Conservation (phyloP, 164 flowering plant species). For the Santalum album region DNA sequence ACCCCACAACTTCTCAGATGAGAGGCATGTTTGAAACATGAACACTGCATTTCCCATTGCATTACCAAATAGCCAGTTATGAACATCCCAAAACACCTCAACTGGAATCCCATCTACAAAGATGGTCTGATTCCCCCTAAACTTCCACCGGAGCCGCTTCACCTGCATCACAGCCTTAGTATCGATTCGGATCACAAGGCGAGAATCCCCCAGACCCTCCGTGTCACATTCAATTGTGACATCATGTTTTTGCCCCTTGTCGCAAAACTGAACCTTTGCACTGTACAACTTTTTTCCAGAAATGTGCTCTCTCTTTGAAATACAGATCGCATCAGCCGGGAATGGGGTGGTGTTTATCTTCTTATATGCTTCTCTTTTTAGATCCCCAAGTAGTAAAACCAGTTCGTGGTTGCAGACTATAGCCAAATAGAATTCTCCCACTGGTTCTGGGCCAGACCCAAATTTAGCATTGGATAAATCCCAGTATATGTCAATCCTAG, state of each 20-base stretch:
- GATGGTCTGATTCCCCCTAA: background rate
- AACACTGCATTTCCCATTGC: background rate
- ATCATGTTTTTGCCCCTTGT: background rate
- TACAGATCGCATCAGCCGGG: background rate
- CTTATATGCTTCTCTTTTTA: background rate
- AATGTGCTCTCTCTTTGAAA: background rate
- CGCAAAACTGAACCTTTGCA: background rate
- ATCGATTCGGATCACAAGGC: background rate
- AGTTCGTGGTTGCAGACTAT: background rate
- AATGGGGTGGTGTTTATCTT: background rate
- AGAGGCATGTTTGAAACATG: conserved; percentile 15
- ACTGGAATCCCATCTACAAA: conserved; percentile 1
- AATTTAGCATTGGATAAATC: background rate
- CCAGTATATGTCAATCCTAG: background rate
- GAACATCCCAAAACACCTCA: conserved; percentile 1
- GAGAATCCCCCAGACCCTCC: background rate
- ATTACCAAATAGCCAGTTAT: conserved; percentile 1
- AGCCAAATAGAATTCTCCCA: background rate
- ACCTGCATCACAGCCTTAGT: background rate
- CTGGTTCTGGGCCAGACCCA: background rate
- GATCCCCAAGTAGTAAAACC: conserved; percentile 1
- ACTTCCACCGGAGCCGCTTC: background rate
- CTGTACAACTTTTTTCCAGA: background rate
- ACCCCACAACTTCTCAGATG: conserved; percentile 29
- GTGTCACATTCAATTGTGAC: background rate